phyloP scores from a whole-genome alignment of 2,329 filamentous ascomycete genomes.

The Coniochaeta pulveracea region DNA sequence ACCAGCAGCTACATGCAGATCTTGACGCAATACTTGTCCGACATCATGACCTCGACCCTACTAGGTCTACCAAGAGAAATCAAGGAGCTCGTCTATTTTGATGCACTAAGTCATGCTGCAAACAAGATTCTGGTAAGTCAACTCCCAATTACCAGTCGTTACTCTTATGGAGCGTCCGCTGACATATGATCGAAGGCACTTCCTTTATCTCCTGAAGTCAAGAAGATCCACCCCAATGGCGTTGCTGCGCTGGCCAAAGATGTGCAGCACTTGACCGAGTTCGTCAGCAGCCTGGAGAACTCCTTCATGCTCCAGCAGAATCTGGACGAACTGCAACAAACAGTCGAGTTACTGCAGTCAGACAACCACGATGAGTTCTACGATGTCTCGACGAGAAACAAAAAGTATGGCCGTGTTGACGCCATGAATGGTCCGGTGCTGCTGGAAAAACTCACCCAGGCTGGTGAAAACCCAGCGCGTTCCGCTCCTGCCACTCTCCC shows the following conservation, averaged over 20 bases:
- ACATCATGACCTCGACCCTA: slow-evolving; percentile 93
- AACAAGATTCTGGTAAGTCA: slow-evolving; percentile 64
- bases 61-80: slow-evolving; percentile 90
- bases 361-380: slow-evolving; percentile 97
- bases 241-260: slow-evolving; percentile 73
- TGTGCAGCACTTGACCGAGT: slow-evolving; percentile 71
- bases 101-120: slow-evolving; percentile 83
- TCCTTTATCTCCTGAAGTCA: slow-evolving; percentile 68
- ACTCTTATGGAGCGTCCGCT: slow-evolving; percentile 3
- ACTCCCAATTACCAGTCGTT: background rate
- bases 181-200: slow-evolving; percentile 41
- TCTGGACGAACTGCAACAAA: slow-evolving; percentile 87
- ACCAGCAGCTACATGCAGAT: slow-evolving; percentile 94
- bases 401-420: slow-evolving; percentile 89
- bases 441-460: slow-evolving; percentile 73
- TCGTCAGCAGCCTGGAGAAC: slow-evolving; percentile 79
- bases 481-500: slow-evolving; percentile 36
- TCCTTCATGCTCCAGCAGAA: slow-evolving; percentile 77
- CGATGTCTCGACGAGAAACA: slow-evolving; percentile 79
- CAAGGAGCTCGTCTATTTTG: slow-evolving; percentile 96
- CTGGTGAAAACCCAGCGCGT: slow-evolving; percentile 45
- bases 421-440: slow-evolving; percentile 78
- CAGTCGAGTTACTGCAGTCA: slow-evolving; percentile 72
- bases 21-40: slow-evolving; percentile 80
- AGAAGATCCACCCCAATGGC: slow-evolving; percentile 77